Conservation (phyloP, 441 rosid species). For the Codiaeum variegatum region DNA sequence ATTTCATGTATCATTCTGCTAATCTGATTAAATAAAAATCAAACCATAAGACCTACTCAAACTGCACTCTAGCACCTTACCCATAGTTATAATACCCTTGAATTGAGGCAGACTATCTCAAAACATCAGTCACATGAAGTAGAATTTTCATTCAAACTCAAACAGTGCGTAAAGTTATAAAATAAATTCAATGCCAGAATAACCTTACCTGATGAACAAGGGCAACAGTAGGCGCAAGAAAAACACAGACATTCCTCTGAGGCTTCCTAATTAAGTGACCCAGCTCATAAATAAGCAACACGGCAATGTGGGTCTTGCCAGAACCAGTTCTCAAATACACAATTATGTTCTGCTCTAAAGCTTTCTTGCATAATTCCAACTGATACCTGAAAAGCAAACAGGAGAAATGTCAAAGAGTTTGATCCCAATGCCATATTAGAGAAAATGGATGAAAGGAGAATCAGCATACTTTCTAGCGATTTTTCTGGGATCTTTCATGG, state of each 20-base stretch:
- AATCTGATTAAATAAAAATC: background rate
- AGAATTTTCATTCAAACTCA: background rate
- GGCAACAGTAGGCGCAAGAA: constrained; percentile 93
- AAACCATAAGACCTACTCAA: background rate
- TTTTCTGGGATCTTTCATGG: constrained; percentile 64
- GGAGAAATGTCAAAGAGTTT: background rate
- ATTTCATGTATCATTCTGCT: background rate
- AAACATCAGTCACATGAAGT: background rate
- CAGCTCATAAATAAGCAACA: constrained; percentile 75
- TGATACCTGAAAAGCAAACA: constrained; percentile 56
- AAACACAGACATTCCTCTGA: constrained; percentile 56
- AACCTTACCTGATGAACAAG: constrained; percentile 72
- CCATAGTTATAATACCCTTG: background rate
- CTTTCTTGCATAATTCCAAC: constrained; percentile 80
- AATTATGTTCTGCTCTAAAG: constrained; percentile 72
- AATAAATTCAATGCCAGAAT: constrained; percentile 4
- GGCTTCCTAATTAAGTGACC: constrained; percentile 71
- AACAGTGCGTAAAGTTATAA: background rate
- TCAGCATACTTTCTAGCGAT: constrained; percentile 66
- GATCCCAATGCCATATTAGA: background rate
- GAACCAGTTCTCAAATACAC: constrained; percentile 88
- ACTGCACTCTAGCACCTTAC: background rate
- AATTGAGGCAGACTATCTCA: background rate
- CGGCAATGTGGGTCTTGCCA: constrained; percentile 97
- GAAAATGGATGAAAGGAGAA: constrained; percentile 8